Percentiles rank a stretch among this genome's conserved stretches.
Conservation (phyloP, 495 filamentous ascomycete genomes). For the Halenospora varia region DNA sequence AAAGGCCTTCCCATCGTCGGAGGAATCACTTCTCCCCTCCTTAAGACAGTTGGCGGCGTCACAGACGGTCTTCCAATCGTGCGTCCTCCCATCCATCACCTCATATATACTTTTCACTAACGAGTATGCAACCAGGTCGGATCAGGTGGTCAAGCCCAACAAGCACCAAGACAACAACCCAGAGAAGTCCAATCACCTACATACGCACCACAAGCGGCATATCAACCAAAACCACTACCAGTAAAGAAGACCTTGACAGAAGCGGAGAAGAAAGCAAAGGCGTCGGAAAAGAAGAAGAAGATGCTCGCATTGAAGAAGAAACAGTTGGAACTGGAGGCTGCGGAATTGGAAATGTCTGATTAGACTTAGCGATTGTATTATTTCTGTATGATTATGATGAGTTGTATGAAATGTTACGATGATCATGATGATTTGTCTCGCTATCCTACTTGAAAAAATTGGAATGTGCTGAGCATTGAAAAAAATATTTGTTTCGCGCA, state of each 20-base stretch:
- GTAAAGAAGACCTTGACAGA: constrained; percentile 12
- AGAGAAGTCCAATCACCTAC: no score
- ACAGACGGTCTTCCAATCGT: constrained; percentile 16
- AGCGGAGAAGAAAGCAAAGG: constrained; percentile 19
- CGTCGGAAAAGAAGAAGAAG: no score
- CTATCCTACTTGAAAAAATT: no score
- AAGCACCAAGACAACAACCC: no score
- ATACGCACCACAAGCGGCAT: no score
- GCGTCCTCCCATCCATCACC: background rate
- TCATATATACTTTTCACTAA: background rate
- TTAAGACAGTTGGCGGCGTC: constrained; percentile 16
- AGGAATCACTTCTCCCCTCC: constrained; percentile 15
- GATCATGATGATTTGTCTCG: no score
- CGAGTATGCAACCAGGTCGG: constrained; percentile 8
- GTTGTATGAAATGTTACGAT: no score
- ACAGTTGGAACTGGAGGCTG: constrained; percentile 17
- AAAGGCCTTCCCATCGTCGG: constrained; percentile 20
- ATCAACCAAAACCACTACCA: background rate
- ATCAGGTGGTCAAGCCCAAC: constrained; percentile 7
- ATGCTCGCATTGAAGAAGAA: constrained; percentile 16
- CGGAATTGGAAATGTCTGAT: constrained; percentile 17
- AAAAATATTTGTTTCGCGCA: no score
- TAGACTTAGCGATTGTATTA: background rate
- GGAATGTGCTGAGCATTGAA: no score
- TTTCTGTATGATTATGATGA: background rate